Conservation (phyloP, 1,139 yeast species). For the Debaryomyces singareniensis region DNA sequence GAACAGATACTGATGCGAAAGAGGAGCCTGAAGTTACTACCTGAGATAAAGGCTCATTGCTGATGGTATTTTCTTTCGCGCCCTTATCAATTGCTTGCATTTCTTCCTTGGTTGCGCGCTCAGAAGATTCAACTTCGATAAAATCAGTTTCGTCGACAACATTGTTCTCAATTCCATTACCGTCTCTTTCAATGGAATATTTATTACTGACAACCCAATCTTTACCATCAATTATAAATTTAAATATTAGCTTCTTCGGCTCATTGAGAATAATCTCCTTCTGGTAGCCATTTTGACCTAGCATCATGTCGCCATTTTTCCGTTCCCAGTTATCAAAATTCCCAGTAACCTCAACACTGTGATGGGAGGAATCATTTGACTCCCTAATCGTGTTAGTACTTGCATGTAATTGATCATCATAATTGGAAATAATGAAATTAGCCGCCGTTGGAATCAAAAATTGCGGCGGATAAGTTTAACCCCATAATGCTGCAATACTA, state of each 20-base stretch:
- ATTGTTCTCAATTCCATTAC: conserved; percentile 34
- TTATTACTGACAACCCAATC: conserved; percentile 26
- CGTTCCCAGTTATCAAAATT: conserved; percentile 37
- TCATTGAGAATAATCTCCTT: conserved; percentile 14
- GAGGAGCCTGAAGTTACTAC: conserved; percentile 32
- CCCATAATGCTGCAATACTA: no score
- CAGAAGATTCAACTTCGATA: conserved; percentile 7
- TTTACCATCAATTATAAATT: conserved; percentile 31
- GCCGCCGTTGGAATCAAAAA: no score
- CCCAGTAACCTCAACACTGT: conserved; percentile 35
- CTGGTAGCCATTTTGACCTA: conserved; percentile 11
- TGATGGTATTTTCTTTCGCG: conserved; percentile 2
- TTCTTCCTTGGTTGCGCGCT: conserved; percentile 3
- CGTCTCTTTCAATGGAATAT: conserved; percentile 24
- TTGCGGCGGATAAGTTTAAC: no score
- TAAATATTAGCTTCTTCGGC: conserved; percentile 21
- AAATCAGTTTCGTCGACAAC: conserved; percentile 24
- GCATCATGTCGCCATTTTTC: conserved; percentile 10
- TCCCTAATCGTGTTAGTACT: not conserved
- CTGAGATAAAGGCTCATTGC: conserved; percentile 11
- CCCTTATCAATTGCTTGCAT: conserved; percentile 1
- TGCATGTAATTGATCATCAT: no score
- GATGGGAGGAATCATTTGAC: conserved; percentile 6
- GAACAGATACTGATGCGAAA: conserved; percentile 36
- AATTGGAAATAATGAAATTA: no score